Conservation (phyloP, 495 filamentous ascomycete species). For the Penicillium herquei region DNA sequence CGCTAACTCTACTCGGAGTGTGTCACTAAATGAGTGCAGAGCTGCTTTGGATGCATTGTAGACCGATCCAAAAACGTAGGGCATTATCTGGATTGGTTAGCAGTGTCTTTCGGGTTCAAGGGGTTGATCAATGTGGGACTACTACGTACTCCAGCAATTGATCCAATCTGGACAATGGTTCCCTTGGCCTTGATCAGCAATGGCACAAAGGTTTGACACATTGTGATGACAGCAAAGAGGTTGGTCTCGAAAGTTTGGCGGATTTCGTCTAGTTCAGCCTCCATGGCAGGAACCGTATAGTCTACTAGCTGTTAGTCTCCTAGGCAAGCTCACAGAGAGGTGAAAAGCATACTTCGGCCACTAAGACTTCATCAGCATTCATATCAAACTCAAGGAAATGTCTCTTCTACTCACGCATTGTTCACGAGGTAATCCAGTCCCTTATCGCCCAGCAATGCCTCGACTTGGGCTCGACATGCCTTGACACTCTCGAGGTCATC, state of each 20-base stretch:
- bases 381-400: constrained; percentile 4
- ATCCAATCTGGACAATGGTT: constrained; percentile 62
- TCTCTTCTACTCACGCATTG: constrained; percentile 50
- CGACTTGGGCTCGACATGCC: constrained; percentile 40
- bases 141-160: constrained; percentile 49
- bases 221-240: constrained; percentile 56
- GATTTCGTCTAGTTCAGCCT: constrained; percentile 51
- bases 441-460: constrained; percentile 39
- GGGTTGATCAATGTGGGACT: neutral
- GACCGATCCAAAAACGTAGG: constrained; percentile 54
- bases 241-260: constrained; percentile 57
- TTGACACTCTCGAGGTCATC: constrained; percentile 46
- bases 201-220: constrained; percentile 58
- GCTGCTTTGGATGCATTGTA: constrained; percentile 68
- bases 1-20: constrained; percentile 55
- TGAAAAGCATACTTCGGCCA: constrained; percentile 35
- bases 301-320: constrained; percentile 29
- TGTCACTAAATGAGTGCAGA: constrained; percentile 58
- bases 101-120: neutral
- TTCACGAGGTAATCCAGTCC: constrained; percentile 60
- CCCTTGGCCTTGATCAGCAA: constrained; percentile 58
- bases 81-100: constrained; percentile 40
- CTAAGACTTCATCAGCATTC: constrained; percentile 10
- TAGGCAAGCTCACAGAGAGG: neutral
- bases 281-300: constrained; percentile 61